Percentiles rank a stretch among this genome's conserved stretches.
phyloP scores from a whole-genome alignment of 169 alveolate genomes.

The Plasmodium chabaudi region DNA sequence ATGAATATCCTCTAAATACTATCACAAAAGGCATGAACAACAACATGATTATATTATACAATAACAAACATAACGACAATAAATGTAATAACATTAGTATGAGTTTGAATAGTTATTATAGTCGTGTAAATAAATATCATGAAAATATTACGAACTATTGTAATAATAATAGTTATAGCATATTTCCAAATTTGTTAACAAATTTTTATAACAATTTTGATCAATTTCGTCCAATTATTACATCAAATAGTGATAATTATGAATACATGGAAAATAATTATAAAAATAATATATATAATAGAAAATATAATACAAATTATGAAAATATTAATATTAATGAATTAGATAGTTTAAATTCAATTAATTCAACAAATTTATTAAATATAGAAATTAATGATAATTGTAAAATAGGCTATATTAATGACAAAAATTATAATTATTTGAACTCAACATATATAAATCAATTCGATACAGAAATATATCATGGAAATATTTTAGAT shows the following conservation, averaged over 20 bases:
- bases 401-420: neutral
- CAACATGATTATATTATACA: too few species aligned
- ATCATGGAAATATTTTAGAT: neutral
- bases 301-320: neutral
- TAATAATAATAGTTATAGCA: neutral
- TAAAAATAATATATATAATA: constrained; percentile 1
- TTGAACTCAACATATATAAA: neutral
- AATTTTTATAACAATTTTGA: neutral
- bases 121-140: neutral
- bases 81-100: too few species aligned
- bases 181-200: neutral
- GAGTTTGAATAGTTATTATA: too few species aligned
- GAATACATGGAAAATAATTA: neutral
- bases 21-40: too few species aligned
- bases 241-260: constrained; percentile 11
- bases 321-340: neutral
- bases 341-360: neutral
- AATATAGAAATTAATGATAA: neutral
- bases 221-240: constrained; percentile 3
- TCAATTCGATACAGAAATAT: neutral
- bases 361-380: neutral
- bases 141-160: constrained; percentile 4
- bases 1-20: neutral
- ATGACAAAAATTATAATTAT: neutral
- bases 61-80: too few species aligned